A percentile compares a stretch with the other conserved stretches of the same genome.
phyloP scores from a whole-genome alignment of 495 filamentous ascomycete species.

The Hypoxylon cercidicola region DNA sequence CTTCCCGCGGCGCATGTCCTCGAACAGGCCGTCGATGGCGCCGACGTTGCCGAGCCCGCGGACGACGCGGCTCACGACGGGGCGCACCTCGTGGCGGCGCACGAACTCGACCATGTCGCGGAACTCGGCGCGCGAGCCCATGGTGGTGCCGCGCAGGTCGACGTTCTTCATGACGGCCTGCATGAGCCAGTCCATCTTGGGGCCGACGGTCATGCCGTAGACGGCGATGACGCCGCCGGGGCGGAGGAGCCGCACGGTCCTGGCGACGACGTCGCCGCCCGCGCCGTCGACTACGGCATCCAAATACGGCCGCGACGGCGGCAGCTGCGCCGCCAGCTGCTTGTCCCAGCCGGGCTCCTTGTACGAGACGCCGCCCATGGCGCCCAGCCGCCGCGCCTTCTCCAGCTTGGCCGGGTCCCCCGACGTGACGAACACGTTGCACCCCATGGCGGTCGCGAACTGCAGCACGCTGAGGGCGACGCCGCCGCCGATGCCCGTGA shows the following conservation, averaged over 20 bases:
- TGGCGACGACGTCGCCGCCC: constrained; percentile 75
- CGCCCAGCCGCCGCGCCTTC: constrained; percentile 71
- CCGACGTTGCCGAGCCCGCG: constrained; percentile 72
- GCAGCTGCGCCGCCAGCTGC: constrained; percentile 67
- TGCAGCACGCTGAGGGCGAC: constrained; percentile 77
- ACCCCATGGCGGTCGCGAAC: constrained; percentile 74
- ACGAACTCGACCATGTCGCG: constrained; percentile 81
- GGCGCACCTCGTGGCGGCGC: constrained; percentile 67
- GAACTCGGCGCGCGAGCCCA: constrained; percentile 82
- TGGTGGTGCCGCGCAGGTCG: constrained; percentile 75
- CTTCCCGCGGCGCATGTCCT: constrained; percentile 76
- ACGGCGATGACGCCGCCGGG: constrained; percentile 71
- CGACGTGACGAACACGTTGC: constrained; percentile 75
- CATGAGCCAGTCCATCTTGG: constrained; percentile 78
- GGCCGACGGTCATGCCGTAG: constrained; percentile 83
- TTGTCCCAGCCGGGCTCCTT: constrained; percentile 74
- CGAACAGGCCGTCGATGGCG: constrained; percentile 73
- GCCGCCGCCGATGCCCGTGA: constrained; percentile 85
- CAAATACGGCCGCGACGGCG: constrained; percentile 65
- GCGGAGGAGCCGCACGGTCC: constrained; percentile 66
- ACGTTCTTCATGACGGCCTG: constrained; percentile 78
- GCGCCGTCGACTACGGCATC: constrained; percentile 82
- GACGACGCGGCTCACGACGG: constrained; percentile 70
- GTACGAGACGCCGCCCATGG: constrained; percentile 75
- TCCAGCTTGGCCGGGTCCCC: constrained; percentile 72